These are phyloP conservation scores for Fraxinus quadrangulata DNA, from an alignment of 257 asterid species.

Conservation along the genomic window DNA sequence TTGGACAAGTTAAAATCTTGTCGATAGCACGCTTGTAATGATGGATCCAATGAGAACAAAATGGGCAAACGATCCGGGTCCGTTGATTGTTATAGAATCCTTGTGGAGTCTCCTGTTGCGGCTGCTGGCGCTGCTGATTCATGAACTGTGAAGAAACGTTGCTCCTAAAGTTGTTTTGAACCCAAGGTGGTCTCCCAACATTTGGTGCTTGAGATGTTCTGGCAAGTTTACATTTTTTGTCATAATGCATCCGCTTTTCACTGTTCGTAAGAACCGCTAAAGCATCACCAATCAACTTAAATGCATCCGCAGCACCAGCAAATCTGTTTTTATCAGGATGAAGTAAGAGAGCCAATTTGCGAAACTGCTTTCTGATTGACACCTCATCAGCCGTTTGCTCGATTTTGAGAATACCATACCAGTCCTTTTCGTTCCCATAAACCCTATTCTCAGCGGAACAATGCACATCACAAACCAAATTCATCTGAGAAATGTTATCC, in stretches of 20 bases:
- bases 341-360: conserved; percentile 52
- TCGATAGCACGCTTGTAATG: conserved; percentile 27
- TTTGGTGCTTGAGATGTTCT: conserved; percentile 29
- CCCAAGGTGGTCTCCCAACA: conserved; percentile 34
- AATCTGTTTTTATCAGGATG: conserved; percentile 64
- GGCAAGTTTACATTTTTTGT: conserved; percentile 28
- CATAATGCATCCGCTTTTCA: conserved; percentile 31
- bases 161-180: conserved; percentile 21
- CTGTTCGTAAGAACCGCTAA: background rate
- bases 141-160: conserved; percentile 24
- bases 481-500: conserved; percentile 41
- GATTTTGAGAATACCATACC: conserved; percentile 46
- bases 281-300: conserved; percentile 51
- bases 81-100: conserved; percentile 18
- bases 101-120: conserved; percentile 27
- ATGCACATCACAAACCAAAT: conserved; percentile 61
- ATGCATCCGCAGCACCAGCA: conserved; percentile 66
- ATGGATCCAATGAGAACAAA: conserved; percentile 44
- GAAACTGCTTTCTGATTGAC: conserved; percentile 43
- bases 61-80: conserved; percentile 52
- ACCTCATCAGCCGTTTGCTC: conserved; percentile 54
- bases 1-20: conserved; percentile 33
- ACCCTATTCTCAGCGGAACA: conserved; percentile 40
- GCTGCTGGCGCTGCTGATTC: conserved; percentile 27
- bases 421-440: conserved; percentile 43